A percentile compares a stretch with the other conserved stretches of the same genome.
Conservation (phyloP, 305 asterid genomes). For the Rubia tinctorum region DNA sequence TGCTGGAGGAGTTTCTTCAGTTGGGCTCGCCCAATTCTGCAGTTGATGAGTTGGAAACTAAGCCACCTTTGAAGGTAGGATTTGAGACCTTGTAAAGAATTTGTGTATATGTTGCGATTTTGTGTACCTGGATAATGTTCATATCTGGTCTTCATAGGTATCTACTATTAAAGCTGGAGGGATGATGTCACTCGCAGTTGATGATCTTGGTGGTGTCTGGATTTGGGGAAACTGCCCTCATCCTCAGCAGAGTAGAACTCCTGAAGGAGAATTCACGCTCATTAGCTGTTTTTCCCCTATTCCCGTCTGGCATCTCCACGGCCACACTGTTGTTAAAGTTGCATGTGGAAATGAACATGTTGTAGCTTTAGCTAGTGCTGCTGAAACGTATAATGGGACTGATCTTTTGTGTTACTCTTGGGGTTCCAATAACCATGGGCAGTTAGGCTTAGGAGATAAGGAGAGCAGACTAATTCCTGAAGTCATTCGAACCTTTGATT, state of each 20-base stretch:
- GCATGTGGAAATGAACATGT: conserved; percentile 93
- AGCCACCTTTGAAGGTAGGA: conserved; percentile 54
- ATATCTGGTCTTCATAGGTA: conserved; percentile 39
- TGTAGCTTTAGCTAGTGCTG: conserved; percentile 70
- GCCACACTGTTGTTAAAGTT: conserved; percentile 79
- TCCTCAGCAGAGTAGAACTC: conserved; percentile 33
- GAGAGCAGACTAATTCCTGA: conserved; percentile 58
- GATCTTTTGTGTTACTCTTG: conserved; percentile 75
- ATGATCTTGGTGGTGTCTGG: conserved; percentile 70
- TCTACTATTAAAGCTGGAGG: conserved; percentile 79
- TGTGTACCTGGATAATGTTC: conserved; percentile 1
- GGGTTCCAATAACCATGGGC: conserved; percentile 87
- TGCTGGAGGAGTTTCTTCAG: conserved; percentile 59
- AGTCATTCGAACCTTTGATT: conserved; percentile 45
- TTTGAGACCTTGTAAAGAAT: conserved; percentile 13
- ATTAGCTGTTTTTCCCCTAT: conserved; percentile 46
- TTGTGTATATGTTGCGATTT: neutral
- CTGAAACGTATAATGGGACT: conserved; percentile 54
- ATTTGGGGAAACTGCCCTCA: conserved; percentile 87
- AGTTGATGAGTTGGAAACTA: conserved; percentile 30
- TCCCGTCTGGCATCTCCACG: conserved; percentile 75
- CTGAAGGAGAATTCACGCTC: conserved; percentile 44
- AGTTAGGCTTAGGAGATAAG: conserved; percentile 82
- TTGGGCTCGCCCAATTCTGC: conserved; percentile 48
- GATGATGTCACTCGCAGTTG: conserved; percentile 90